phyloP scores from a whole-genome alignment of 768 basidiomycete genomes.

The Agaricus sinodeliciosus region DNA sequence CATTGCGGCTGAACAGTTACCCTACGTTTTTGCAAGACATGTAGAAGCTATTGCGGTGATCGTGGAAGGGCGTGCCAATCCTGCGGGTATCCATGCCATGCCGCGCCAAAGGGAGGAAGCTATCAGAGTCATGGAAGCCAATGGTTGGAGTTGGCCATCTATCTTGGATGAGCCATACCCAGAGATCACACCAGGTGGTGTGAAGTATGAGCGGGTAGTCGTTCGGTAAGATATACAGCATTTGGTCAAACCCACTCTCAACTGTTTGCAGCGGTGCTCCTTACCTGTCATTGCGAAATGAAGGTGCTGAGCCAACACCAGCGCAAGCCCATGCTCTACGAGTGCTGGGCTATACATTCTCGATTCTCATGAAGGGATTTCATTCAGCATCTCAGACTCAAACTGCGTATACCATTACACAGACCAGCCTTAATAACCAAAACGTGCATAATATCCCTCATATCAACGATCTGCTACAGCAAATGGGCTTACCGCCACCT shows the following conservation, averaged over 20 bases:
- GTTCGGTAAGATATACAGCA: conserved; percentile 30
- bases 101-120: conserved; percentile 22
- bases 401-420: conserved; percentile 15
- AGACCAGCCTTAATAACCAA: conserved; percentile 19
- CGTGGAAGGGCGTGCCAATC: conserved; percentile 16
- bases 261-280: conserved; percentile 35
- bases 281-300: conserved; percentile 46
- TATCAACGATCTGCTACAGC: conserved; percentile 56
- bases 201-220: conserved; percentile 32
- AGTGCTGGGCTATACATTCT: conserved; percentile 54
- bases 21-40: conserved; percentile 36
- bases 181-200: conserved; percentile 26
- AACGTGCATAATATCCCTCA: conserved; percentile 37
- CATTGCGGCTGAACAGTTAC: conserved; percentile 15
- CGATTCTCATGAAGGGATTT: conserved; percentile 32
- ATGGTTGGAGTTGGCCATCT: conserved; percentile 44
- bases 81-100: conserved; percentile 9
- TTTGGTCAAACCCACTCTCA: conserved; percentile 8
- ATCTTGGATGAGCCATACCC: conserved; percentile 44
- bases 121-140: conserved; percentile 26
- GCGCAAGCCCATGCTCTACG: conserved; percentile 58
- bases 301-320: conserved; percentile 43
- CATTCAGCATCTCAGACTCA: conserved; percentile 7
- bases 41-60: conserved; percentile 36
- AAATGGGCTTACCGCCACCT: conserved; percentile 55